Conservation (phyloP, 768 basidiomycete species). For the Inosperma sp. region DNA sequence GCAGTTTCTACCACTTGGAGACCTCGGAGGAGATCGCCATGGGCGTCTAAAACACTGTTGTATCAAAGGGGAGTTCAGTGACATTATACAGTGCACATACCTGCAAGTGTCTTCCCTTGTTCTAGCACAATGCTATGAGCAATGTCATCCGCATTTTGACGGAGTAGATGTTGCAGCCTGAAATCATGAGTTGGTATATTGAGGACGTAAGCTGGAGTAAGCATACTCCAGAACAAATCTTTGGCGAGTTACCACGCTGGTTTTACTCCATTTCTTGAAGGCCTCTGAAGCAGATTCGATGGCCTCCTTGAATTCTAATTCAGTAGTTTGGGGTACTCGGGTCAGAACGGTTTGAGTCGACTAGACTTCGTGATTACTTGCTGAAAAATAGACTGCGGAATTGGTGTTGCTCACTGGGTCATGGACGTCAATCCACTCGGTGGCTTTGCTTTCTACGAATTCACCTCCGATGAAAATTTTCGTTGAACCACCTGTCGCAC, state of each 20-base stretch:
- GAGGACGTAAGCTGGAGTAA: not conserved
- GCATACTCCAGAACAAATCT: slow-evolving; percentile 83
- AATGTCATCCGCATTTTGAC: slow-evolving; percentile 80
- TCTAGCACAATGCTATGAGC: slow-evolving; percentile 89
- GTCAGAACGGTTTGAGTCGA: slow-evolving; percentile 89
- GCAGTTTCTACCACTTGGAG: slow-evolving; percentile 85
- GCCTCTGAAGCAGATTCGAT: slow-evolving; percentile 80
- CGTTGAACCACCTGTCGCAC: slow-evolving; percentile 76
- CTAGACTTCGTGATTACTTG: slow-evolving; percentile 33
- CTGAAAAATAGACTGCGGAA: not conserved
- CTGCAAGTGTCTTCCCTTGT: slow-evolving; percentile 91
- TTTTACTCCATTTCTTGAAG: slow-evolving; percentile 83
- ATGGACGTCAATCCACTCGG: slow-evolving; percentile 78
- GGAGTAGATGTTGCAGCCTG: slow-evolving; percentile 84
- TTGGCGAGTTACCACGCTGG: slow-evolving; percentile 83
- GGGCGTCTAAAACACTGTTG: slow-evolving; percentile 59
- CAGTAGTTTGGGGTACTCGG: slow-evolving; percentile 84
- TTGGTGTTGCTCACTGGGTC: slow-evolving; percentile 65
- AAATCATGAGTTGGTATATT: slow-evolving; percentile 2
- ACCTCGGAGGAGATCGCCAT: slow-evolving; percentile 90
- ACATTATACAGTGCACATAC: slow-evolving; percentile 32
- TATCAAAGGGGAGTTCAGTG: not conserved
- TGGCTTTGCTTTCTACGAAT: slow-evolving; percentile 76
- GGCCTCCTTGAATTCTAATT: slow-evolving; percentile 75
- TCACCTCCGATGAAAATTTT: slow-evolving; percentile 91